phyloP scores from a whole-genome alignment of 179 eudicot species.

The Camellia oleifera region DNA sequence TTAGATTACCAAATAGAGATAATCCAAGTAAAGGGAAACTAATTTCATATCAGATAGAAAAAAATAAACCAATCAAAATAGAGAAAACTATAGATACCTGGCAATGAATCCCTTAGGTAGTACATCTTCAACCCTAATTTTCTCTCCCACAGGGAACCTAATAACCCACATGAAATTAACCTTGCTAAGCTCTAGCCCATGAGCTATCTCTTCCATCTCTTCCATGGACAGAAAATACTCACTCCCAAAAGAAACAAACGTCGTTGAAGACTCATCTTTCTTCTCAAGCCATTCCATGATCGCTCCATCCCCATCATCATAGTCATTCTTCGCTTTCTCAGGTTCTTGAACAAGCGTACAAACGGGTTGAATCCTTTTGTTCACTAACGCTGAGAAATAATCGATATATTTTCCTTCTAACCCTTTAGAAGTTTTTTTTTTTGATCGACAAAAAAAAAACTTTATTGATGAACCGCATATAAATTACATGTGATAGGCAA shows the following conservation, averaged over 20 bases:
- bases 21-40: too few species aligned
- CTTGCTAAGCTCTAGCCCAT: slow-evolving; percentile 15
- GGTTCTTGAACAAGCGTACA: slow-evolving; percentile 13
- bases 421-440: slow-evolving; percentile 14
- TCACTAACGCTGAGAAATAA: neutral
- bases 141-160: slow-evolving; percentile 13
- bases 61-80: too few species aligned
- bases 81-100: neutral
- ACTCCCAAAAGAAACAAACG: slow-evolving; percentile 19
- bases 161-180: slow-evolving; percentile 20
- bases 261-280: slow-evolving; percentile 6
- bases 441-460: too few species aligned
- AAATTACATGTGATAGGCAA: too few species aligned
- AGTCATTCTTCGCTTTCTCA: too few species aligned
- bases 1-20: too few species aligned
- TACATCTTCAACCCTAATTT: slow-evolving; percentile 1
- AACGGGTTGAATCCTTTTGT: slow-evolving; percentile 13
- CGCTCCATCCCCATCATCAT: neutral
- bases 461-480: too few species aligned
- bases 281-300: slow-evolving; percentile 14
- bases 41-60: too few species aligned
- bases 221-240: slow-evolving; percentile 16
- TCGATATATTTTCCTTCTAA: slow-evolving; percentile 24
- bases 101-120: slow-evolving; percentile 17
- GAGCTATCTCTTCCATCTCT: slow-evolving; percentile 18